Conservation (phyloP, 208 protist genomes). For the Endotrypanum monterogeii region DNA sequence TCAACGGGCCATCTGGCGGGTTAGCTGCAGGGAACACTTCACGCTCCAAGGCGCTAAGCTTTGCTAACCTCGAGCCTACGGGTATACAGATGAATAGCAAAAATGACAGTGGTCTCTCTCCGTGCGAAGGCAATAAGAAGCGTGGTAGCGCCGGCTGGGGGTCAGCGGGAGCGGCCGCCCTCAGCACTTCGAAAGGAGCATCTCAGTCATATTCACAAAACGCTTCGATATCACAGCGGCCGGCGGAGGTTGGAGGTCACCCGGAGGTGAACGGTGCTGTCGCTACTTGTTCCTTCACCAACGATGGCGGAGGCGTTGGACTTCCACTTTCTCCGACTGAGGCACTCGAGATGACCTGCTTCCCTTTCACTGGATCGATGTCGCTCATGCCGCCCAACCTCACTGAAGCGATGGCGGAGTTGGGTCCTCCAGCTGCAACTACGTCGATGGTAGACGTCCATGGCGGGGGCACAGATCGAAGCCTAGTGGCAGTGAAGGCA, state of each 20-base stretch:
- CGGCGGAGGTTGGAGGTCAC: neutral
- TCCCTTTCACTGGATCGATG: slow-evolving; percentile 4
- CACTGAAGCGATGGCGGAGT: neutral
- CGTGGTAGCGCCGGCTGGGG: slow-evolving; percentile 23
- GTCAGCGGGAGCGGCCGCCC: neutral
- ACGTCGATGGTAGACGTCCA: neutral
- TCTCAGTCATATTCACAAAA: neutral
- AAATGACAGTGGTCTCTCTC: neutral
- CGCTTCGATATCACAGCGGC: neutral
- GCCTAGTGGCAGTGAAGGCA: slow-evolving; percentile 14
- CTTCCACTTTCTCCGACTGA: neutral
- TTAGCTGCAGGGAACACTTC: neutral
- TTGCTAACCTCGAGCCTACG: slow-evolving; percentile 5
- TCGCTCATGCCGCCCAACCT: neutral
- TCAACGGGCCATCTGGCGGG: neutral
- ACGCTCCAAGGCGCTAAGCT: neutral
- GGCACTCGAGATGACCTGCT: neutral
- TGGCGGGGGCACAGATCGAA: neutral
- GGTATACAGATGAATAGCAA: neutral
- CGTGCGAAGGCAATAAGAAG: neutral
- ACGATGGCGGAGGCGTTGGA: neutral
- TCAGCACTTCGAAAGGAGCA: neutral
- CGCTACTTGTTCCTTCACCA: neutral
- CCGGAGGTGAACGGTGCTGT: neutral
- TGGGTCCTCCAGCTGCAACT: neutral